These are phyloP conservation scores for Rhodamnia argentea DNA, from an alignment of 345 rosid species.

Conservation along the genomic window DNA sequence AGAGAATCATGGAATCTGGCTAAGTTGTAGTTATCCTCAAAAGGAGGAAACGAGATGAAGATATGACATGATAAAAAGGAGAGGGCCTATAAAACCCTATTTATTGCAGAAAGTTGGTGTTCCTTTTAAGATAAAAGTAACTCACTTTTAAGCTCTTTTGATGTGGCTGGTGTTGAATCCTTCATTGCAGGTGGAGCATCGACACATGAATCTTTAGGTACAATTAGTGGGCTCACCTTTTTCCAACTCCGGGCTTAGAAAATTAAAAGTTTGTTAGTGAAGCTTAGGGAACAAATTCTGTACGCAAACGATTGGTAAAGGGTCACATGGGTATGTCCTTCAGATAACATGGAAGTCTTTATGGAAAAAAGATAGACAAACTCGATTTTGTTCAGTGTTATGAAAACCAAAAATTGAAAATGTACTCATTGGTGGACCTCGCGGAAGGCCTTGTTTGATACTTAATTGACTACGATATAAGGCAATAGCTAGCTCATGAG, in stretches of 20 bases:
- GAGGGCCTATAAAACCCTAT: neutral
- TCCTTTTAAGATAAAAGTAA: constrained; percentile 51
- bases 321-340: neutral
- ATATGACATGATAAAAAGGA: neutral
- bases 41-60: neutral
- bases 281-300: neutral
- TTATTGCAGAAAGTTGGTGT: constrained; percentile 70
- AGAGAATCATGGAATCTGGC: neutral
- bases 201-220: neutral
- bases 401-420: neutral
- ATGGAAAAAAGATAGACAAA: neutral
- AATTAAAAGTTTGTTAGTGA: neutral
- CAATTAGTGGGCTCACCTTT: neutral
- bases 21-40: neutral
- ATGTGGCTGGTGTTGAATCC: neutral
- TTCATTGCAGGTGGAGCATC: neutral
- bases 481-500: neutral
- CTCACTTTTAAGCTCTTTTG: constrained; percentile 14
- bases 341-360: neutral
- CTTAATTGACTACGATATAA: neutral
- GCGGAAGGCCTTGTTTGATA: neutral
- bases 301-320: neutral
- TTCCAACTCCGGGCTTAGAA: neutral
- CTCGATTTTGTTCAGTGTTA: neutral
- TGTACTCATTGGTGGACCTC: neutral